Base-by-base conservation (phyloP, 2,329 filamentous ascomycete species). In the Colletotrichum zoysiae region DNA sequence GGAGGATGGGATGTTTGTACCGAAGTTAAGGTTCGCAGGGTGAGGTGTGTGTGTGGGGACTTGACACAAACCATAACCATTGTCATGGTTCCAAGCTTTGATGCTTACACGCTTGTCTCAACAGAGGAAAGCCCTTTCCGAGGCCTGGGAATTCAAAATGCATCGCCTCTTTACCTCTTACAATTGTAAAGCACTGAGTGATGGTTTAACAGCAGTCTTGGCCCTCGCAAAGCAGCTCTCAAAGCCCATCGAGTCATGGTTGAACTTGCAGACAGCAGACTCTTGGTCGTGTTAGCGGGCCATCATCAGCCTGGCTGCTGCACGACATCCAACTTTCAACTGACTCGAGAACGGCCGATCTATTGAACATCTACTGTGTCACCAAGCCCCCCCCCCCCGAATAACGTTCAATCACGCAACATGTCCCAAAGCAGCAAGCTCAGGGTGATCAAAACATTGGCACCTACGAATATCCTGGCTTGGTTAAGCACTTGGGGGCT, bases 351-450 rank as follows among this genome's bases (percentile, higher is more conserved):
- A 23, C 20, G 9, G 7, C 38, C n/a, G 16, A 26, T 18, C 23
- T 14, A n/a, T 18, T 14, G 42, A 46, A 11, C 20, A 14, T n/a
- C 33, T 33, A 16, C 58, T 5, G 30, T 26, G 42, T 33, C 48
- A 26, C 20, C 18, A 35, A 26, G 16, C 5, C 23, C 38, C 57
- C 5, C 23, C 38, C 57, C 26, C 30, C 44, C 18, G 20, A 20
- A 46, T 56, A 46, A 50, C 23, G 50, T 60, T 57, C 33, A 40
- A 40, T 67, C 48, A 30, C 23, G 33, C 33, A 5, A 33, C 60
- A 67, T 11, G 30, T 23, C 33, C 56, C 20, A 40, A 60, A 66
- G 59, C 26, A 48, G 40, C 26, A 59, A 48, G 38, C 23, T 46
- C 12, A 26, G 12, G 26, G 4, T 30, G 26, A 35, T 33, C 9